Evolutionary conservation across 352 stramenopile genomes (phyloP).

Genomic region (Phytophthora europaea): DNA sequence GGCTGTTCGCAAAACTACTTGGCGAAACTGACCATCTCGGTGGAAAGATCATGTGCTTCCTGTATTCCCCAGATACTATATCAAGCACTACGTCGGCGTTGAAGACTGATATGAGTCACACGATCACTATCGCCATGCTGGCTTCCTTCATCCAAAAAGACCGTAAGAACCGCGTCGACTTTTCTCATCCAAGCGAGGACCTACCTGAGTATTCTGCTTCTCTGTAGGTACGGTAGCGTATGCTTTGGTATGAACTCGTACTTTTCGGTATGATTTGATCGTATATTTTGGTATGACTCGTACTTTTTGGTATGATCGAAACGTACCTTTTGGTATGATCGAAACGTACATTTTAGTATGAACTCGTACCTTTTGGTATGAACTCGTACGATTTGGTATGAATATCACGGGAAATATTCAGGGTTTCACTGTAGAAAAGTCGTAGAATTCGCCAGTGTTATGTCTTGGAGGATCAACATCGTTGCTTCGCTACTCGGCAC

Average conservation of each 20-base stretch:
- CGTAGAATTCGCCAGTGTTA: background rate
- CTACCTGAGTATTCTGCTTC: no score
- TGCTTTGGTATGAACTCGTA: constrained; percentile 7
- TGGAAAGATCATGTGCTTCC: background rate
- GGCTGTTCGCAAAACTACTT: background rate
- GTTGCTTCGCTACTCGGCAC: background rate
- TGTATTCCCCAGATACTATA: constrained; percentile 1
- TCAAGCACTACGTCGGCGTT: background rate
- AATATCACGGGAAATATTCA: no score
- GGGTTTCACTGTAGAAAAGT: background rate
- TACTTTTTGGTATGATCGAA: constrained; percentile 6
- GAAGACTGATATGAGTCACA: background rate
- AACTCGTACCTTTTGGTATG: constrained; percentile 2
- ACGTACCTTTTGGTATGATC: constrained; percentile 8
- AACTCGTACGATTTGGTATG: constrained; percentile 2
- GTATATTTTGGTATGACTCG: background rate
- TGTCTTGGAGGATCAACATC: background rate
- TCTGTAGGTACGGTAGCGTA: background rate
- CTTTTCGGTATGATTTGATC: background rate
- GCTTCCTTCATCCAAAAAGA: constrained; percentile 11
- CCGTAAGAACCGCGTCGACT: background rate
- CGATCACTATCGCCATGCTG: constrained; percentile 6
- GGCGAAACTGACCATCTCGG: background rate
- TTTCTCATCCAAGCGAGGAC: no score
- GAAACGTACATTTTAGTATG: background rate